Evolutionary conservation across 2,329 filamentous ascomycete genomes (phyloP), one percentile per base, ranked within the genome.

Genomic region (Colletotrichum destructivum): DNA sequence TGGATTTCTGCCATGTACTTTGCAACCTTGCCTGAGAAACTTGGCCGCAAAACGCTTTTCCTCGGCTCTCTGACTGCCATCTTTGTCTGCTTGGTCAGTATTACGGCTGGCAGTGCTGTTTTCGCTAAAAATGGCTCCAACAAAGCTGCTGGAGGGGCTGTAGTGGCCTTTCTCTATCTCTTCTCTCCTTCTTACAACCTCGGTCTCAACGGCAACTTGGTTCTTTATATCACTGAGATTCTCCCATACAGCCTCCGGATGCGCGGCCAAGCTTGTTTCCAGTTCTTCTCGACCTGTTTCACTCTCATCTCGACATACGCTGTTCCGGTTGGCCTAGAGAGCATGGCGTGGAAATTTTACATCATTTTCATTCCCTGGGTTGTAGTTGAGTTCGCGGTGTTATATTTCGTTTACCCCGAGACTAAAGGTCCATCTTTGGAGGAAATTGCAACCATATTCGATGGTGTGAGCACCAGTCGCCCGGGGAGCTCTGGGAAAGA

Each of bases 271-370:
- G 60, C 68, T n/a, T 64, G 72, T 44, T 59, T 56, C 26, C 64
- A 66, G 35, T n/a, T 54, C 15, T 54, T 64, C n/a, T 66, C 59
- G 8, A 69, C 57, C 7, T 75, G 62, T 15, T 56, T 54, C 15
- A 60, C 60, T 4, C 52, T 79, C 15, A 79, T 84, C 54, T 82
- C 81, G 23, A 81, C 82, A 68, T 82, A 82, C 54, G 79, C 82
- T 56, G 84, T 83, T 60, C 84, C 83, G 0, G 80, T 85, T 6
- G 82, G 81, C 0, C 79, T 85, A 62, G 72, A 76, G 1, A 76
- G 72, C 0, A 80, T 85, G 13, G 76, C 73, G 0, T 85, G 83
- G 82, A 81, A 78, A 59, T 84, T 84, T 69, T 85, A 82, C 56
- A 79, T 81, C 49, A 77, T 84, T 12, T 84, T 81, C 62, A 78